A percentile compares a stretch with the other conserved stretches of the same genome.
phyloP scores from a whole-genome alignment of 495 filamentous ascomycete genomes.

The Neurospora tetrasperma region DNA sequence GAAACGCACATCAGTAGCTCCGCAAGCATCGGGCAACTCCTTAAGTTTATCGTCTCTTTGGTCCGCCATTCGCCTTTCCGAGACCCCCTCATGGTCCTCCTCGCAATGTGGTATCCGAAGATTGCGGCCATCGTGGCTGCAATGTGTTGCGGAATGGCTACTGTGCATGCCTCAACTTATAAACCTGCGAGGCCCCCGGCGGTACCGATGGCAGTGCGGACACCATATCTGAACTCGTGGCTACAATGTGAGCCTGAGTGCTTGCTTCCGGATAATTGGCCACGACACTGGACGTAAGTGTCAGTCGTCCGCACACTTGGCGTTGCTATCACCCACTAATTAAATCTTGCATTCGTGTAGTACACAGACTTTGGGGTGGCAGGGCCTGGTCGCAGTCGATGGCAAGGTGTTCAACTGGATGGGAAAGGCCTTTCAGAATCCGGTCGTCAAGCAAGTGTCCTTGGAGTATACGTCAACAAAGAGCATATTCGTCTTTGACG shows the following conservation, averaged over 20 bases:
- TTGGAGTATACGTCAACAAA: slow-evolving; percentile 79
- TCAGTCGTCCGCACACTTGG: background rate
- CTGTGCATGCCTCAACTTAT: slow-evolving; percentile 8
- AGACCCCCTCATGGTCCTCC: background rate
- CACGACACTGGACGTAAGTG: slow-evolving; percentile 21
- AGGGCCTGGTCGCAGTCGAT: slow-evolving; percentile 52
- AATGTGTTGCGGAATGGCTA: background rate
- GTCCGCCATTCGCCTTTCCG: background rate
- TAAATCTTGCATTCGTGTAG: slow-evolving; percentile 39
- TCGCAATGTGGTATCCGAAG: slow-evolving; percentile 5
- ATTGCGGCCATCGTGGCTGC: slow-evolving; percentile 7
- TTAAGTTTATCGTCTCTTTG: background rate
- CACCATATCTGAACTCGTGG: slow-evolving; percentile 25
- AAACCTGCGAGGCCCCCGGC: slow-evolving; percentile 16
- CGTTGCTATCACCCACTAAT: slow-evolving; percentile 4
- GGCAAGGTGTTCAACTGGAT: slow-evolving; percentile 51
- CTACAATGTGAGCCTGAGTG: slow-evolving; percentile 17
- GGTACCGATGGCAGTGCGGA: slow-evolving; percentile 19
- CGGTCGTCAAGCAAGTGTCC: slow-evolving; percentile 31
- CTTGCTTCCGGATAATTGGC: slow-evolving; percentile 19
- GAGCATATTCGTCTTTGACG: slow-evolving; percentile 74
- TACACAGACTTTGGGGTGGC: slow-evolving; percentile 61
- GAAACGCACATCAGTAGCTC: background rate
- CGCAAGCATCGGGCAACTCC: background rate
- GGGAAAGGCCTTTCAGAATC: slow-evolving; percentile 46